A percentile compares a stretch with the other conserved stretches of the same genome.
Conservation (phyloP, 176 grass and related monocot genomes). For the Cenchrus fungigraminus region DNA sequence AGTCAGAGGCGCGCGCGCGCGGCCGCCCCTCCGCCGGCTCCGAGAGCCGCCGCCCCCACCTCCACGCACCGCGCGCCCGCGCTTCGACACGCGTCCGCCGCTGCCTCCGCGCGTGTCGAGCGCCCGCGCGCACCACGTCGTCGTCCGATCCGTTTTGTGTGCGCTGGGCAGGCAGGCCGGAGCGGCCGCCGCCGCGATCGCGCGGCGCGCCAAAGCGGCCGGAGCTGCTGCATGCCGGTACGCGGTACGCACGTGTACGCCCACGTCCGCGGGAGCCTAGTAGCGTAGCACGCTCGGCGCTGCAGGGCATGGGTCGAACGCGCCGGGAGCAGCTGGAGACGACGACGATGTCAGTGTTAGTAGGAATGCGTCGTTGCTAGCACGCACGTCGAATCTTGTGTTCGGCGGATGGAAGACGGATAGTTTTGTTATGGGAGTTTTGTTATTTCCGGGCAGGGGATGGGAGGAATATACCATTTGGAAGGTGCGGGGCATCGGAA, state of each 20-base stretch:
- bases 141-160: neutral
- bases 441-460: neutral
- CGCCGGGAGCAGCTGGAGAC: neutral
- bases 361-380: neutral
- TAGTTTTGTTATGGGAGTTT: neutral
- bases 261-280: neutral
- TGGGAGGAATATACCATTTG: neutral
- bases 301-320: constrained; percentile 2
- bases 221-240: too few relatives aligned
- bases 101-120: neutral
- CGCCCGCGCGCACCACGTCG: neutral
- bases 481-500: neutral
- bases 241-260: too few relatives aligned
- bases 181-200: neutral
- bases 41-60: neutral
- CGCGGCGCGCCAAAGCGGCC: neutral
- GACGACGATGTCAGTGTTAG: neutral
- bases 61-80: neutral
- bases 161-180: neutral
- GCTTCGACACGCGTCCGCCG: constrained; percentile 16
- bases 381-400: neutral
- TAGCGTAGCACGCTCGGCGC: too few relatives aligned
- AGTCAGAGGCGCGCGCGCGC: neutral
- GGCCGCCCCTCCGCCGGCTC: neutral
- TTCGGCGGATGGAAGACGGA: neutral